Conservation (phyloP, 1,284 basidiomycete species). For the Pulchroboletus neoregius region DNA sequence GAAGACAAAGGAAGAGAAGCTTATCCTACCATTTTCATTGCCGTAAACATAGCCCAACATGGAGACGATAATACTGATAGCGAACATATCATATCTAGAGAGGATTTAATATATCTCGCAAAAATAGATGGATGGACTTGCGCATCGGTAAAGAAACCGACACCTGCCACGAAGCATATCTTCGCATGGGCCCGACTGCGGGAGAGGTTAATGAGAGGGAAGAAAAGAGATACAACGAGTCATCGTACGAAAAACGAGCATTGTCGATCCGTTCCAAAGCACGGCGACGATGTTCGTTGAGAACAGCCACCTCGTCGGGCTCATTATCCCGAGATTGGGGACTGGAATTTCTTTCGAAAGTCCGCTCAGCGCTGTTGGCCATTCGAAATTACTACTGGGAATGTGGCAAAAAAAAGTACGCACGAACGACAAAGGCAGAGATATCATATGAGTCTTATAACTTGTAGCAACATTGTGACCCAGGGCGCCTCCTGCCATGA, state of each 20-base stretch:
- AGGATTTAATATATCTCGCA: background rate
- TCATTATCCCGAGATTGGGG: constrained; percentile 1
- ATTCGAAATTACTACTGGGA: constrained; percentile 12
- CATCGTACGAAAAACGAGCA: constrained; percentile 24
- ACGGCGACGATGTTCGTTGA: constrained; percentile 24
- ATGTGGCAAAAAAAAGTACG: background rate
- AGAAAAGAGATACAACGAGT: background rate
- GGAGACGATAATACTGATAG: constrained; percentile 21
- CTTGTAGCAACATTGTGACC: constrained; percentile 3
- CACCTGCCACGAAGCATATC: constrained; percentile 24
- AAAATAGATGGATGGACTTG: constrained; percentile 5
- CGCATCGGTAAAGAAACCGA: constrained; percentile 29
- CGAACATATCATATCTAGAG: constrained; percentile 27
- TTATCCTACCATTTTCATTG: constrained; percentile 20
- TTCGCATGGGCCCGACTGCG: constrained; percentile 23
- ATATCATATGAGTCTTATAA: constrained; percentile 16
- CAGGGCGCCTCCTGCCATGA: constrained; percentile 5
- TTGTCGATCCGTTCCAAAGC: constrained; percentile 18
- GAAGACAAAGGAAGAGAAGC: background rate
- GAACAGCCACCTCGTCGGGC: constrained; percentile 5
- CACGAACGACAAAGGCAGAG: constrained; percentile 2
- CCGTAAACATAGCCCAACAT: constrained; percentile 30
- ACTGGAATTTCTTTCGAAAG: constrained; percentile 2
- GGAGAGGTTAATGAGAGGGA: background rate
- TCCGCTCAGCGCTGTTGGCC: constrained; percentile 5